Evolutionary conservation across 805 yeast species (phyloP).

Genomic region (Yarrowia deformans): DNA sequence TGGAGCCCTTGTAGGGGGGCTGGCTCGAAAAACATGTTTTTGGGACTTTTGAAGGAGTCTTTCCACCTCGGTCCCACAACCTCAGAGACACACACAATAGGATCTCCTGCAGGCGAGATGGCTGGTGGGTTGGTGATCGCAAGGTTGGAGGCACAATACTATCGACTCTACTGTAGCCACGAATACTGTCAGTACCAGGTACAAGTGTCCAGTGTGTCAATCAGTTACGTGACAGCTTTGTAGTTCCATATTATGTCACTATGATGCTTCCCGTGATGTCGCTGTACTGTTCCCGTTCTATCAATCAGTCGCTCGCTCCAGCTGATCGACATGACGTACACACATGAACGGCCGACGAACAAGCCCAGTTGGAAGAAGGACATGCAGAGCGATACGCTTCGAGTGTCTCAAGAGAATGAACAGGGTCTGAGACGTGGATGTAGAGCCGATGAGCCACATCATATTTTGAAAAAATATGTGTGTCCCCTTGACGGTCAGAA

Average conservation of each 20-base stretch:
- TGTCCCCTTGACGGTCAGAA: too few relatives aligned
- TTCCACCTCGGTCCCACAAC: background rate
- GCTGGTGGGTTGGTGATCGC: background rate
- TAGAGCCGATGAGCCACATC: too few relatives aligned
- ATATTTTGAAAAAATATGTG: too few relatives aligned
- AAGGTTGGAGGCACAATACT: too few relatives aligned
- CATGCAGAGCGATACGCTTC: background rate
- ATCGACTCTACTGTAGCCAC: too few relatives aligned
- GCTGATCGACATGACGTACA: background rate
- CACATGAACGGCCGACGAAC: background rate
- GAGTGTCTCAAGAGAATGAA: background rate
- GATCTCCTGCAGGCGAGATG: slow-evolving; percentile 22
- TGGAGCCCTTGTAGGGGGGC: slow-evolving; percentile 4
- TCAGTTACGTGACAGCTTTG: too few relatives aligned
- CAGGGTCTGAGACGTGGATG: too few relatives aligned
- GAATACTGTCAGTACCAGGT: too few relatives aligned
- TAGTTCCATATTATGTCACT: too few relatives aligned
- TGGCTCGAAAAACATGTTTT: background rate
- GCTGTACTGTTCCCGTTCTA: background rate
- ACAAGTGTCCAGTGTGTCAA: too few relatives aligned
- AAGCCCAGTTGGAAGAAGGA: background rate
- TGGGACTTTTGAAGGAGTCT: background rate
- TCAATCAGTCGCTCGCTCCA: background rate
- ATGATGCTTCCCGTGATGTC: too few relatives aligned
- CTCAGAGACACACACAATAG: background rate